Evolutionary conservation across 1,284 basidiomycete species (phyloP).

Genomic region (Melampsora americana): DNA sequence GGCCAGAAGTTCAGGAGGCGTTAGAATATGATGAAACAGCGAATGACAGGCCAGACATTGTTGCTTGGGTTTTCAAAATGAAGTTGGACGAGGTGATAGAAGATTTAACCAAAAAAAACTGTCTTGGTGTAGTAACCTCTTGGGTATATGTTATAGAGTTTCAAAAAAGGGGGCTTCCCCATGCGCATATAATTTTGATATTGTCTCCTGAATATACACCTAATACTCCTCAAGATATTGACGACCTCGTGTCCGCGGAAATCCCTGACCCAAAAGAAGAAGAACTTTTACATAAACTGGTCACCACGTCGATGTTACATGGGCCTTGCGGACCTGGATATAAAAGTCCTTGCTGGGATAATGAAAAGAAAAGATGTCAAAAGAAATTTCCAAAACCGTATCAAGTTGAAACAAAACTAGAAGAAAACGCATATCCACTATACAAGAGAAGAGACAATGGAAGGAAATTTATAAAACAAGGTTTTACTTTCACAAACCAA

Average conservation of each 20-base stretch:
- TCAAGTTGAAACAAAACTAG: too few species aligned
- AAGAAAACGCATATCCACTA: too few species aligned
- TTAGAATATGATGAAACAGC: conserved; percentile 49
- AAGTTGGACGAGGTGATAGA: conserved; percentile 57
- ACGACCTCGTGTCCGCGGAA: conserved; percentile 57
- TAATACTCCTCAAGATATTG: conserved; percentile 54
- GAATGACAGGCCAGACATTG: conserved; percentile 59
- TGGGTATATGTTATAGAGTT: conserved; percentile 60
- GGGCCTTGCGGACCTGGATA: conserved; percentile 54
- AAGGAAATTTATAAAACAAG: too few species aligned
- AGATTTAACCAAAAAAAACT: conserved; percentile 54
- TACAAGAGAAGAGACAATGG: too few species aligned
- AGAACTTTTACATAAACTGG: too few species aligned
- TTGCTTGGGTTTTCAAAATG: conserved; percentile 58
- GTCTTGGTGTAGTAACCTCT: conserved; percentile 55
- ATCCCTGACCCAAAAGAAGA: conserved; percentile 56
- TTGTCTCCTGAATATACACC: conserved; percentile 53
- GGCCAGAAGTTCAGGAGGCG: conserved; percentile 57
- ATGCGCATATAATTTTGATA: conserved; percentile 59
- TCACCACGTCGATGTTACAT: conserved; percentile 58
- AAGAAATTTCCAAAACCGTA: too few species aligned
- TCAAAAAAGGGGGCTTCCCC: conserved; percentile 60
- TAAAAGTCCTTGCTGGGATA: too few species aligned
- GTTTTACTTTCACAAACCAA: too few species aligned
- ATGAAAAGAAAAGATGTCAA: too few species aligned